A percentile compares a stretch with the other conserved stretches of the same genome.
Conservation (phyloP, 306 rosid genomes). For the Gastrolobium villosum region DNA sequence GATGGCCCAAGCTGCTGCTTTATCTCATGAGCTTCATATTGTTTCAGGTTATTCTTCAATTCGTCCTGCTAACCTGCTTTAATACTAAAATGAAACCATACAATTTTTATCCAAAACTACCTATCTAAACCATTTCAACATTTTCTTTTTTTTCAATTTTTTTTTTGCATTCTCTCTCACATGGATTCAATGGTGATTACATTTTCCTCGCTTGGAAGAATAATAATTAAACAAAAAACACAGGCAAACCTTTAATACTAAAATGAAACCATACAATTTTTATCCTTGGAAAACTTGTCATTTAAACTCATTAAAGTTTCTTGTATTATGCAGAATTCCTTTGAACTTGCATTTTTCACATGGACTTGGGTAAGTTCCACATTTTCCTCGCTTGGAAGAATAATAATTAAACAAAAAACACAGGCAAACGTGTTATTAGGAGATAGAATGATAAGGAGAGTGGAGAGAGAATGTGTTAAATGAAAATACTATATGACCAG, state of each 20-base stretch:
- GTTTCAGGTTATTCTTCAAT: constrained; percentile 57
- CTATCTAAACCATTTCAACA: too few relatives aligned
- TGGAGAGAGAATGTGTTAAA: too few relatives aligned
- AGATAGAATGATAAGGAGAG: too few relatives aligned
- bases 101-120: neutral
- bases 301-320: neutral
- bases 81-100: neutral
- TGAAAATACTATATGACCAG: too few relatives aligned
- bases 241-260: neutral
- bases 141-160: too few relatives aligned
- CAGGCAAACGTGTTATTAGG: too few relatives aligned
- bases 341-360: constrained; percentile 68
- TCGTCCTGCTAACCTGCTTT: neutral
- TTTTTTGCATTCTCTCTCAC: too few relatives aligned
- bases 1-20: constrained; percentile 62
- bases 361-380: constrained; percentile 70
- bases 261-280: neutral
- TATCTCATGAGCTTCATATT: constrained; percentile 62
- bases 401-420: too few relatives aligned
- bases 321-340: constrained; percentile 65
- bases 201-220: too few relatives aligned
- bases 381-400: neutral
- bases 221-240: too few relatives aligned
- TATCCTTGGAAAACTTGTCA: neutral
- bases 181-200: too few relatives aligned